A percentile compares a stretch with the other conserved stretches of the same genome.
Evolutionary conservation across 306 rosid genomes (phyloP).

Genomic region (Vicia sativa): DNA sequence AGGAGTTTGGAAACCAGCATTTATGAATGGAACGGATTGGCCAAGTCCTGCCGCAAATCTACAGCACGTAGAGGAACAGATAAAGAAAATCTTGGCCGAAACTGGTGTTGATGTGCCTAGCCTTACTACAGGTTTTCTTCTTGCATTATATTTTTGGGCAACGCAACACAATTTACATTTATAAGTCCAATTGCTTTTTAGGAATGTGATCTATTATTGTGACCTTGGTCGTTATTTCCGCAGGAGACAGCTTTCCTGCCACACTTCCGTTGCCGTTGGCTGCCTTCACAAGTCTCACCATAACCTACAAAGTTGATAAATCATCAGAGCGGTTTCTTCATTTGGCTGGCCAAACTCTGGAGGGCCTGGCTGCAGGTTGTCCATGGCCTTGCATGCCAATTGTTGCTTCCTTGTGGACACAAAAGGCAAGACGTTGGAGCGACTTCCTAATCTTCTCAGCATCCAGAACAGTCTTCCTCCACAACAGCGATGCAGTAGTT

Average conservation of each 20-base stretch:
- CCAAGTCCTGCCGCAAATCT: slow-evolving; percentile 97
- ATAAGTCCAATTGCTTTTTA: slow-evolving; percentile 15
- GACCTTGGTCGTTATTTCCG: slow-evolving; percentile 31
- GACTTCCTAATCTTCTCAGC: slow-evolving; percentile 92
- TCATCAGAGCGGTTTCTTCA: slow-evolving; percentile 80
- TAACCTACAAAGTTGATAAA: slow-evolving; percentile 90
- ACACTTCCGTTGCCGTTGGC: slow-evolving; percentile 97
- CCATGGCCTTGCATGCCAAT: slow-evolving; percentile 99
- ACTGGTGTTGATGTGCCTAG: slow-evolving; percentile 97
- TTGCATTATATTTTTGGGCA: slow-evolving; percentile 14
- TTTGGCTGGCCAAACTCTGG: slow-evolving; percentile 93
- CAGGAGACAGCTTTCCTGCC: slow-evolving; percentile 88
- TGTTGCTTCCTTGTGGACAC: slow-evolving; percentile 98
- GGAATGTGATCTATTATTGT: slow-evolving; percentile 19
- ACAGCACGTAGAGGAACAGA: slow-evolving; percentile 84
- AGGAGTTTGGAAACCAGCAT: slow-evolving; percentile 90
- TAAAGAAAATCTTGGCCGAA: slow-evolving; percentile 86
- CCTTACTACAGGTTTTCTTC: slow-evolving; percentile 77
- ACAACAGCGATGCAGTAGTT: slow-evolving; percentile 70
- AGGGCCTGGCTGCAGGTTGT: slow-evolving; percentile 90
- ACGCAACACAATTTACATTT: not conserved
- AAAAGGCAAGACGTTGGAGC: slow-evolving; percentile 91
- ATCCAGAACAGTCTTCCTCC: slow-evolving; percentile 92
- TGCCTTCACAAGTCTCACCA: slow-evolving; percentile 93
- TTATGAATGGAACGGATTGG: slow-evolving; percentile 99